Base-by-base conservation (phyloP, 2,329 filamentous ascomycete genomes). In the Setomelanomma holmii region DNA sequence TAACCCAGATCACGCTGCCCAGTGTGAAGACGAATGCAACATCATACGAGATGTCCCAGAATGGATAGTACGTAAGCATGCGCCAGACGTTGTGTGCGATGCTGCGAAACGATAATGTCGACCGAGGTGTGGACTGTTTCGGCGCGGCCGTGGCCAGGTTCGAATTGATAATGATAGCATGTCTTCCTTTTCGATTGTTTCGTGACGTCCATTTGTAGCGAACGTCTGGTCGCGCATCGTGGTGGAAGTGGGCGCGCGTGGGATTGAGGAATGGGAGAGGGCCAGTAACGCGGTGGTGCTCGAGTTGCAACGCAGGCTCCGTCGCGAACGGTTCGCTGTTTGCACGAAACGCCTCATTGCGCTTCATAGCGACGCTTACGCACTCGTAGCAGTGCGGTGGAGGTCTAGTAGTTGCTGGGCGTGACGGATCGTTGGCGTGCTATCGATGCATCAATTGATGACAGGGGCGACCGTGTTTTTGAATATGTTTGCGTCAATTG, bases 31-130 rank as follows among this genome's bases (percentile, higher is more conserved):
- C 71, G 4, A 75, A 66, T 2, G 83, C 83, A 6, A 85, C 80
- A 4, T 82, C 75, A 58, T 80, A 86, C 0, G 82, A 84, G 10
- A 86, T 73, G 55, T 86, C 83, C 81, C 82, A 86, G 43, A 82
- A 70, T 0, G 83, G 83, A 46, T 74, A 84, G 40, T 67, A 69
- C 5, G 76, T 82, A 49, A 78, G 66, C 80, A 84, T 85, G 16
- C 76, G 75, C 45, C 68, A 55, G 30, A 85, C 74, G 2, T 73
- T 77, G 17, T 59, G 63, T 1, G 64, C 47, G 5, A 79, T 64
- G 4, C 69, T 68, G 21, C 58, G 54, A 2, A 63, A 48, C 3
- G 67, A 69, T 7, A 66, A 67, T 4, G 75, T 80, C 4, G 65
- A 55, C 11, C 51, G 63, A 2, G 76, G 79, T 1, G 67, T 56